phyloP scores from a whole-genome alignment of 352 stramenopile species.

The Pythium oligandrum region DNA sequence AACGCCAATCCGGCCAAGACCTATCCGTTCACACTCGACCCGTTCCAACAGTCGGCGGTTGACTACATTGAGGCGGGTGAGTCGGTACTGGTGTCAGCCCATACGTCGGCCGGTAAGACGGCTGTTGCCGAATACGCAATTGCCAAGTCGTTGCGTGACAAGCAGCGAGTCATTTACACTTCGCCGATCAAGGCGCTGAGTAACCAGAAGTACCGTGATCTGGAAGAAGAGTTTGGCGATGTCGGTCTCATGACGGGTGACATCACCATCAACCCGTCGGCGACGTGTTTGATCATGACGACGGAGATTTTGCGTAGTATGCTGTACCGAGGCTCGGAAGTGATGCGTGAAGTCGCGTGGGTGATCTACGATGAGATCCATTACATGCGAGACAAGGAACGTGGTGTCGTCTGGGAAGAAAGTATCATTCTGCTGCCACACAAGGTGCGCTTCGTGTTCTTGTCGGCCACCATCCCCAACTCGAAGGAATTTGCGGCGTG shows the following conservation, averaged over 20 bases:
- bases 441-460: conserved; percentile 98
- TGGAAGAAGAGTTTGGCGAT: conserved; percentile 92
- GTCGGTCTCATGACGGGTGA: conserved; percentile 99
- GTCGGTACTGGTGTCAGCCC: conserved; percentile 97
- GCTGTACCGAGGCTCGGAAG: conserved; percentile 97
- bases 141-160: conserved; percentile 92
- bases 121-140: conserved; percentile 99
- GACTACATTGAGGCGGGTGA: conserved; percentile 96
- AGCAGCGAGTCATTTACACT: conserved; percentile 97
- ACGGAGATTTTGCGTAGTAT: conserved; percentile 98
- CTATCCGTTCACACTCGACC: conserved; percentile 97
- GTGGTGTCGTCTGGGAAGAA: conserved; percentile 98
- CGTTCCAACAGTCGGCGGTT: conserved; percentile 97
- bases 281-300: conserved; percentile 97
- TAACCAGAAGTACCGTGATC: conserved; percentile 99
- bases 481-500: conserved; percentile 95
- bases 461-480: conserved; percentile 99
- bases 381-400: conserved; percentile 99
- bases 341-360: conserved; percentile 98
- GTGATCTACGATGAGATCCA: conserved; percentile 99
- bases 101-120: conserved; percentile 98
- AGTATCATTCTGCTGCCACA: conserved; percentile 98
- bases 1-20: conserved; percentile 91
- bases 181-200: conserved; percentile 99
- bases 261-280: conserved; percentile 99